Evolutionary conservation across 73 alveolate species (phyloP), one percentile per base, ranked within the genome.

Genomic region (Paramecium bursaria): DNA sequence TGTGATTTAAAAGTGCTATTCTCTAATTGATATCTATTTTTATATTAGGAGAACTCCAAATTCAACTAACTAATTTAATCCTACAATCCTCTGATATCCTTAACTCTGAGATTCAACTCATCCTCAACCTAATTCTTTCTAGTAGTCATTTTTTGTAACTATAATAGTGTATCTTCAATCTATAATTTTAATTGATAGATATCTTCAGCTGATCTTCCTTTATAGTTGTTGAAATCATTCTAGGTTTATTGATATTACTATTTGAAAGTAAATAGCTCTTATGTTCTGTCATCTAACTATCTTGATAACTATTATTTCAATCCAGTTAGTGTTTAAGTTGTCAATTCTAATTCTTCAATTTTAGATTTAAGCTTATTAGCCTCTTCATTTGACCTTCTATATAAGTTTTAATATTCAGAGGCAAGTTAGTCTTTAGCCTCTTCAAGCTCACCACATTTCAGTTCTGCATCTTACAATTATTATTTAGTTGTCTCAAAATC

Each of bases 281-380:
- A 7, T 39, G 11, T 7, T 7, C 11, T 7, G 5, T 39, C 49
- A 39, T 39, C 11, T 7, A 39, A 7, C 11, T 39, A 39, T 7
- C 14, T 39, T 39, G 5, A 39, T 39, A 39, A 39, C 5, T 39
- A 5, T 39, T 39, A 7, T 7, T 39, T 39, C 49, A 7, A 39
- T 7, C 11, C 11, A 39, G 49, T 7, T 39, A 39, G 14, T 7
- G 5, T 39, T 7, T 5, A 5, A 39, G 5, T 5, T 7, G 49
- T 11, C 11, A 39, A 5, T 39, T 67, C 82, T 15, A 67, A 47
- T 33, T 67, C 13, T 67, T 67, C 82, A 14, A 67, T 67, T 39
- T 33, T 35, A 30, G 35, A 42, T 67, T 67, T 67, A 2, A 67
- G 22, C 44, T 67, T 67, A 42, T 67, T 53, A 42, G 19, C 33